These are phyloP conservation scores for Tulasnella calospora DNA, from an alignment of 768 basidiomycete genomes.

Conservation along the genomic window DNA sequence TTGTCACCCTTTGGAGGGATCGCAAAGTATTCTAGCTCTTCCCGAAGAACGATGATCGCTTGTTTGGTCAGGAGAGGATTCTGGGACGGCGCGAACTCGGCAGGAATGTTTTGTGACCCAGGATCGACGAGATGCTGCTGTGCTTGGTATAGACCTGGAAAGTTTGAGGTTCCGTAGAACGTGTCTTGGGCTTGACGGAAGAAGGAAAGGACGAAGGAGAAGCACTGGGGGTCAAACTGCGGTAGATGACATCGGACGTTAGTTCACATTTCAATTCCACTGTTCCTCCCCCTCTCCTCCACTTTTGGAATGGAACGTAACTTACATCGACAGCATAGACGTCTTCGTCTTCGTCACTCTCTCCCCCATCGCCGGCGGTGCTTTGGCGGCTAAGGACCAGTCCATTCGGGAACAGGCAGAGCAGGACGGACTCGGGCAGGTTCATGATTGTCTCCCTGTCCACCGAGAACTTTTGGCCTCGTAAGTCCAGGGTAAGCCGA, in stretches of 20 bases:
- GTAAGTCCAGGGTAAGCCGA: constrained; percentile 83
- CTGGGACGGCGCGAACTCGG: constrained; percentile 63
- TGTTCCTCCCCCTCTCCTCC: background rate
- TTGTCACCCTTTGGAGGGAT: constrained; percentile 71
- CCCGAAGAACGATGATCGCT: constrained; percentile 95
- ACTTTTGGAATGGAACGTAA: constrained; percentile 31
- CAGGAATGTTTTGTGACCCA: constrained; percentile 32
- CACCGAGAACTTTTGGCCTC: constrained; percentile 85
- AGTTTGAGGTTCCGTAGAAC: constrained; percentile 81
- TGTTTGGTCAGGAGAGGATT: constrained; percentile 94
- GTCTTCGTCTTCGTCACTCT: constrained; percentile 80
- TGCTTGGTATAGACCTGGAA: constrained; percentile 68
- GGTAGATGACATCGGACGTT: constrained; percentile 22
- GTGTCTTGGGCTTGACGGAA: constrained; percentile 80
- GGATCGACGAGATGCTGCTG: constrained; percentile 76
- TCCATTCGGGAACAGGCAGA: constrained; percentile 96
- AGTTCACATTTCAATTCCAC: constrained; percentile 20
- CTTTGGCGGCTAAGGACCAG: constrained; percentile 86
- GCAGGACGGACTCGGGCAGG: constrained; percentile 90
- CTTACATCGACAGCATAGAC: constrained; percentile 94
- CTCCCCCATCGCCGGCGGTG: constrained; percentile 65
- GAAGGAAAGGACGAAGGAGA: constrained; percentile 88
- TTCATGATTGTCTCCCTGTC: constrained; percentile 98
- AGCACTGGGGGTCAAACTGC: constrained; percentile 96
- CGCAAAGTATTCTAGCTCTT: constrained; percentile 97